phyloP scores from a whole-genome alignment of 768 basidiomycete species.

The Astraeus odoratus region DNA sequence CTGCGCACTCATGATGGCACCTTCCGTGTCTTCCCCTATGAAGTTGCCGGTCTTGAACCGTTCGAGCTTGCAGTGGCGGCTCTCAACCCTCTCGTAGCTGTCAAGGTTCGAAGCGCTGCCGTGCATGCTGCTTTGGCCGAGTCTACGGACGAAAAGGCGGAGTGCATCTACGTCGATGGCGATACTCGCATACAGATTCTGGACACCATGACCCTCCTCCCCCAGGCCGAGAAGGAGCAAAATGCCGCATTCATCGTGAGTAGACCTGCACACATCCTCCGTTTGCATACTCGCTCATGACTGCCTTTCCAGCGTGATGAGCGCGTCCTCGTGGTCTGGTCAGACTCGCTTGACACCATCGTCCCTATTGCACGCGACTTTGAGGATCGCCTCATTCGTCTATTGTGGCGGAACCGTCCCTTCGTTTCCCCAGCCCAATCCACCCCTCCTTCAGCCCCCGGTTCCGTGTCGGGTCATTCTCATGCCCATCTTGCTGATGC shows the following conservation, averaged over 20 bases:
- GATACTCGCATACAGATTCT: constrained; percentile 77
- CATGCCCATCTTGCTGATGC: constrained; percentile 19
- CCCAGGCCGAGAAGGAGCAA: constrained; percentile 37
- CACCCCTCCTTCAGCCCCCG: constrained; percentile 23
- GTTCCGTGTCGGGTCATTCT: constrained; percentile 35
- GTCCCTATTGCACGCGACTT: constrained; percentile 45
- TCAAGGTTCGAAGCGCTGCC: constrained; percentile 44
- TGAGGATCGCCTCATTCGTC: constrained; percentile 51
- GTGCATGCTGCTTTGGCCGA: constrained; percentile 48
- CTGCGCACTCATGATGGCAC: constrained; percentile 41
- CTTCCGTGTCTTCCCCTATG: constrained; percentile 52
- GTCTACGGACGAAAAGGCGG: constrained; percentile 20
- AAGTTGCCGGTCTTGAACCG: constrained; percentile 43
- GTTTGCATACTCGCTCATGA: background rate
- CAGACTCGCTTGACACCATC: constrained; percentile 71
- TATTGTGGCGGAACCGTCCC: constrained; percentile 42
- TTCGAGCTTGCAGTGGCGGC: constrained; percentile 48
- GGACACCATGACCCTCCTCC: constrained; percentile 70
- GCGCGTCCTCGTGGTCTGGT: constrained; percentile 80
- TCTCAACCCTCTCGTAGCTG: constrained; percentile 49
- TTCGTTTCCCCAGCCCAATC: constrained; percentile 15
- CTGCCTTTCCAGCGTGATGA: constrained; percentile 57
- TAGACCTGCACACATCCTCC: constrained; percentile 10
- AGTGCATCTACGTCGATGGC: constrained; percentile 40
- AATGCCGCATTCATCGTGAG: constrained; percentile 66